Evolutionary conservation across 805 yeast species (phyloP).

Genomic region (Candida arabinofermentans): DNA sequence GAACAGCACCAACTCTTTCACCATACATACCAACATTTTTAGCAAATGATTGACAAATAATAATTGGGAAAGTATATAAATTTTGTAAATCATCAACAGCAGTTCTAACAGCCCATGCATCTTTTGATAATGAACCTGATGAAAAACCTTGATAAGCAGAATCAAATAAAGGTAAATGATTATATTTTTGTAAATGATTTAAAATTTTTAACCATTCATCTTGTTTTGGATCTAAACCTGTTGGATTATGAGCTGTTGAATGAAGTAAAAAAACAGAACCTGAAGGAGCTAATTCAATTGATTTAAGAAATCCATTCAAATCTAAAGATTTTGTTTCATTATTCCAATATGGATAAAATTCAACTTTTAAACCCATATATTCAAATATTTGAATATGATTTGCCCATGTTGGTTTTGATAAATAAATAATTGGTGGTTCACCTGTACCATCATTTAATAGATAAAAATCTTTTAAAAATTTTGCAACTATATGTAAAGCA

Average conservation of each 20-base stretch:
- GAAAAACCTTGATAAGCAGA: conserved; percentile 98
- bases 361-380: conserved; percentile 62
- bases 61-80: conserved; percentile 46
- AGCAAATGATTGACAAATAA: conserved; percentile 93
- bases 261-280: conserved; percentile 84
- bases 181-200: conserved; percentile 50
- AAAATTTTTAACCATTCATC: conserved; percentile 78
- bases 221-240: conserved; percentile 88
- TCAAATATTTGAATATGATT: conserved; percentile 85
- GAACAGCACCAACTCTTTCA: conserved; percentile 94
- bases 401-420: conserved; percentile 96
- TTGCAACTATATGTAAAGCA: conserved; percentile 86
- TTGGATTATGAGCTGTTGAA: conserved; percentile 97
- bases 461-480: conserved; percentile 53
- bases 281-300: conserved; percentile 61
- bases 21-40: conserved; percentile 97
- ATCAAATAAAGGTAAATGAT: conserved; percentile 83
- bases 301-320: conserved; percentile 58
- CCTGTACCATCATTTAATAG: conserved; percentile 17
- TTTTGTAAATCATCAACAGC: conserved; percentile 48
- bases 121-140: conserved; percentile 76
- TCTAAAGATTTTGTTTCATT: conserved; percentile 64
- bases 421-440: conserved; percentile 47
- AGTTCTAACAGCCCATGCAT: conserved; percentile 75
- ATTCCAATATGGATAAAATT: conserved; percentile 85